Conservation (phyloP, 441 rosid species). For the Populus hybrid region DNA sequence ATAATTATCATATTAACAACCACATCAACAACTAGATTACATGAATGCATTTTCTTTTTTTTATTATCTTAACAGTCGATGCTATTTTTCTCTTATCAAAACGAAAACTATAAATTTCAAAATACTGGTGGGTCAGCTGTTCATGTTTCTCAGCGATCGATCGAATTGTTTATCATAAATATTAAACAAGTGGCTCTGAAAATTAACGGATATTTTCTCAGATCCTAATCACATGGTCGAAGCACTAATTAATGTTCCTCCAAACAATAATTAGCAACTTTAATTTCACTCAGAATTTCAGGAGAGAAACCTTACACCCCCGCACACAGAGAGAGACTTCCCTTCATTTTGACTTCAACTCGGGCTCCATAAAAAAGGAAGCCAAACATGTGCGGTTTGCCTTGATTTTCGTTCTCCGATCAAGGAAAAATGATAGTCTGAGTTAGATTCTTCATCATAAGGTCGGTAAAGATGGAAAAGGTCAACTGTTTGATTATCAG, state of each 20-base stretch:
- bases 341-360: conserved; percentile 3
- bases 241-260: not conserved
- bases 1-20: too few relatives aligned
- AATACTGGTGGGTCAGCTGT: too few relatives aligned
- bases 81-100: too few relatives aligned
- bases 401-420: conserved; percentile 35
- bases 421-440: conserved; percentile 11
- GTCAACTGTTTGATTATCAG: conserved; percentile 12
- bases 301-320: not conserved
- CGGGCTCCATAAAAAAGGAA: not conserved
- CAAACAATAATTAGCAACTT: too few relatives aligned
- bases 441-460: conserved; percentile 29
- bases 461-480: conserved; percentile 28
- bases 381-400: conserved; percentile 32
- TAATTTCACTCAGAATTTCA: not conserved
- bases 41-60: too few relatives aligned
- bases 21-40: too few relatives aligned
- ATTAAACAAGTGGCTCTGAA: not conserved
- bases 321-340: too few relatives aligned
- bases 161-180: not conserved
- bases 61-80: too few relatives aligned
- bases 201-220: conserved; percentile 26
- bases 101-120: too few relatives aligned
- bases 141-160: too few relatives aligned
- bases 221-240: conserved; percentile 24